These are phyloP conservation scores for Henckelia pumila DNA, from an alignment of 257 asterid species.

Conservation along the genomic window DNA sequence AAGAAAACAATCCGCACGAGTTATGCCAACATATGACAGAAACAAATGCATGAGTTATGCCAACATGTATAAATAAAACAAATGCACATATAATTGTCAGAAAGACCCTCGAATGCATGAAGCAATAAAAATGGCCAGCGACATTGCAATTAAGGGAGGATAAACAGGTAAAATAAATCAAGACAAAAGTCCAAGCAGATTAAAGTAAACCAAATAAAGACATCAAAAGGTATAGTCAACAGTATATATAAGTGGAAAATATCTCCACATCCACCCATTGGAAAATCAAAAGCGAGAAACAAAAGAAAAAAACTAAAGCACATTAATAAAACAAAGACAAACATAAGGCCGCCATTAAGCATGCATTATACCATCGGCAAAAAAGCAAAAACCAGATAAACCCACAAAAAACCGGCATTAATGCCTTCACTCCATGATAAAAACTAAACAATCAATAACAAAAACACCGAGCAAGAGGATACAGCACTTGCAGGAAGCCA, in stretches of 20 bases:
- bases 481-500: not conserved
- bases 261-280: conserved; percentile 8
- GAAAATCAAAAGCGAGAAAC: not conserved
- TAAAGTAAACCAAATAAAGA: conserved; percentile 6
- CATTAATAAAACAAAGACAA: conserved; percentile 3
- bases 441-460: conserved; percentile 11
- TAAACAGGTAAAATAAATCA: too few relatives aligned
- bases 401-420: conserved; percentile 8
- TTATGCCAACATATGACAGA: not conserved
- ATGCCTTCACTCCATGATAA: conserved; percentile 1
- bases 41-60: not conserved
- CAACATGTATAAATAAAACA: not conserved
- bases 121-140: conserved; percentile 10
- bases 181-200: not conserved
- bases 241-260: conserved; percentile 7
- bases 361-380: conserved; percentile 1
- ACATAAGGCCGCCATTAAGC: not conserved
- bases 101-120: not conserved
- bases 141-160: not conserved
- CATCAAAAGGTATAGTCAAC: not conserved
- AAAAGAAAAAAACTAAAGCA: not conserved
- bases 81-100: not conserved
- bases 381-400: conserved; percentile 5
- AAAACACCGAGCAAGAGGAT: conserved; percentile 4
- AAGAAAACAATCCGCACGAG: not conserved